phyloP scores from a whole-genome alignment of 2,329 filamentous ascomycete species.

The Botrytis deweyae region DNA sequence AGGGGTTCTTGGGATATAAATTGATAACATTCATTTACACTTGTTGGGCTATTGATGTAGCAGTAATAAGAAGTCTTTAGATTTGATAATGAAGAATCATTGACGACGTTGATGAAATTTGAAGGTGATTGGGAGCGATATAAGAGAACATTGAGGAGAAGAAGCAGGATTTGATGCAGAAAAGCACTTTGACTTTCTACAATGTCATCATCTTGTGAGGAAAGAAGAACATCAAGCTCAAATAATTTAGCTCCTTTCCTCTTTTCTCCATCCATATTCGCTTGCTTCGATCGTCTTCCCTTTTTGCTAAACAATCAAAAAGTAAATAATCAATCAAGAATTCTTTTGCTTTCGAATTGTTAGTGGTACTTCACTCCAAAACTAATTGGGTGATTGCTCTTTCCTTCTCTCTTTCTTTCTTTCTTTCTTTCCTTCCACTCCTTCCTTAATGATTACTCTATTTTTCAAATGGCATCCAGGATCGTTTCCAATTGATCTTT shows the following conservation, averaged over 20 bases:
- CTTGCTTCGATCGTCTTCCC: background rate
- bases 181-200: background rate
- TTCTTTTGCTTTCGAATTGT: too few relatives aligned
- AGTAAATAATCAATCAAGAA: background rate
- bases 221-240: background rate
- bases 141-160: background rate
- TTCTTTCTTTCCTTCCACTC: background rate
- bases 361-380: background rate
- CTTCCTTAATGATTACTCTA: too few relatives aligned
- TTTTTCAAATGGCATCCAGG: too few relatives aligned
- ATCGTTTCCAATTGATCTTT: background rate
- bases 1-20: too few relatives aligned
- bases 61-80: too few relatives aligned
- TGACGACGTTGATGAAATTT: background rate
- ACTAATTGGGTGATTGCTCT: too few relatives aligned
- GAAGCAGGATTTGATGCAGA: background rate
- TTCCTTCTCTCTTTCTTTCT: background rate
- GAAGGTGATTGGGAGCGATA: background rate
- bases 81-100: background rate
- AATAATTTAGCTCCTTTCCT: background rate
- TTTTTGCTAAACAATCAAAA: background rate
- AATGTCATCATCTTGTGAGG: background rate
- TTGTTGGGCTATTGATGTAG: background rate
- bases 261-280: background rate
- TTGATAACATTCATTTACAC: background rate